These are phyloP conservation scores for Phialophora tarda DNA, from an alignment of 2,329 filamentous ascomycete genomes.

Conservation along the genomic window DNA sequence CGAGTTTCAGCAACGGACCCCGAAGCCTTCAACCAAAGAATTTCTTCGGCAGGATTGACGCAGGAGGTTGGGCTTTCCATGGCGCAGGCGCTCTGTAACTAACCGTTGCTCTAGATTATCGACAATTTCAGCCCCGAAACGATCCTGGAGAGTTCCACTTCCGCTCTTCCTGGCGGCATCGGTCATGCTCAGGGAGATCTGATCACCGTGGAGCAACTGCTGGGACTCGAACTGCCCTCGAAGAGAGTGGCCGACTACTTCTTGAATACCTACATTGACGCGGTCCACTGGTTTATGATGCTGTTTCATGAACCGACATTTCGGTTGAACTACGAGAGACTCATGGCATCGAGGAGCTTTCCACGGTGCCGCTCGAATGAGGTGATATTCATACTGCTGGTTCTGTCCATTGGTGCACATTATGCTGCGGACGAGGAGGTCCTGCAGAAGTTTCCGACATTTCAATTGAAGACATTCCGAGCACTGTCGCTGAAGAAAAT, in stretches of 20 bases:
- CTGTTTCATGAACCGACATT: conserved; percentile 53
- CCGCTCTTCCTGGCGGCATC: conserved; percentile 29
- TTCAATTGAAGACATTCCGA: conserved; percentile 34
- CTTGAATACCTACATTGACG: conserved; percentile 50
- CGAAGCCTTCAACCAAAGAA: conserved; percentile 27
- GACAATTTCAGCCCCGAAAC: conserved; percentile 34
- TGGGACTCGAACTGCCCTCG: conserved; percentile 44
- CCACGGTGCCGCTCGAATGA: conserved; percentile 46
- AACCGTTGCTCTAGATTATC: conserved; percentile 34
- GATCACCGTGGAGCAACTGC: conserved; percentile 35
- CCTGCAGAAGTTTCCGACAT: conserved; percentile 31
- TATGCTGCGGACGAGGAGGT: conserved; percentile 43
- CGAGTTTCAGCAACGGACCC: conserved; percentile 23
- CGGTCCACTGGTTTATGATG: conserved; percentile 55
- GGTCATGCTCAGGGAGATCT: conserved; percentile 34
- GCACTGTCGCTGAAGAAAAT: conserved; percentile 38
- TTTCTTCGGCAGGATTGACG: conserved; percentile 30
- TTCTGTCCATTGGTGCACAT: conserved; percentile 50
- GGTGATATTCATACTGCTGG: conserved; percentile 46
- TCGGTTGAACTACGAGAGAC: conserved; percentile 43
- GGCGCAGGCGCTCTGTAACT: background rate
- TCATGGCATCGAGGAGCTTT: conserved; percentile 46
- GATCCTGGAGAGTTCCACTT: conserved; percentile 29
- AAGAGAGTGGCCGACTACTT: conserved; percentile 43
- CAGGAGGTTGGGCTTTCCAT: conserved; percentile 24